Percentiles rank a stretch among this genome's conserved stretches.
Conservation (phyloP, 306 rosid species). For the Lathyrus aphaca region DNA sequence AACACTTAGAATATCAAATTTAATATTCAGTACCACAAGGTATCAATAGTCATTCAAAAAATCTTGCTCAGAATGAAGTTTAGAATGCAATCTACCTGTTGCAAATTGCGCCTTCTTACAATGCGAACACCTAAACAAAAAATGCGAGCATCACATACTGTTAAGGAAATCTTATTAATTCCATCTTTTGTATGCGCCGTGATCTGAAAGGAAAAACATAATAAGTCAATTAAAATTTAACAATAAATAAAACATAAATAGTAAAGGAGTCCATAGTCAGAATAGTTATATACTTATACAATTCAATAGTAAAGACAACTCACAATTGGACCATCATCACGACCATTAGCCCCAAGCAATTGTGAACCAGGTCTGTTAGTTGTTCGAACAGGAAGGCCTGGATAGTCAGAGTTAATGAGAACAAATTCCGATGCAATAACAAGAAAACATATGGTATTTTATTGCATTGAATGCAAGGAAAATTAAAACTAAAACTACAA, state of each 20-base stretch:
- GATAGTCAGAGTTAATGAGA: constrained; percentile 29
- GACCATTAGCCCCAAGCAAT: constrained; percentile 95
- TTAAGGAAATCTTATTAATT: constrained; percentile 80
- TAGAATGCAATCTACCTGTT: constrained; percentile 64
- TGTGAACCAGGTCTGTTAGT: constrained; percentile 93
- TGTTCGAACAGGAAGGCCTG: constrained; percentile 88
- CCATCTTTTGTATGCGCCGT: constrained; percentile 82
- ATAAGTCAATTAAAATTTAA: constrained; percentile 30
- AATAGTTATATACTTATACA: neutral
- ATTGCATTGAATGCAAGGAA: constrained; percentile 16
- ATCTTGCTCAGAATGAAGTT: constrained; percentile 23
- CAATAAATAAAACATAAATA: constrained; percentile 21
- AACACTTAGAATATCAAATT: constrained; percentile 16
- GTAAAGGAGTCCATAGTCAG: neutral
- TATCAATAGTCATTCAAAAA: constrained; percentile 26
- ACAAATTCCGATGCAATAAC: constrained; percentile 10
- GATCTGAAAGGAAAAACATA: constrained; percentile 64
- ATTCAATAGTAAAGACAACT: constrained; percentile 43
- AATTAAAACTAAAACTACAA: constrained; percentile 22
- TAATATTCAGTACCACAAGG: constrained; percentile 8
- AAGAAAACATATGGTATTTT: constrained; percentile 1
- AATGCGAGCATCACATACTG: constrained; percentile 84
- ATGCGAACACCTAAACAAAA: constrained; percentile 96
- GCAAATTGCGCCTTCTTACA: constrained; percentile 77
- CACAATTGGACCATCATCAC: constrained; percentile 98